Evolutionary conservation across 176 grass and related monocot species (phyloP).

Genomic region (Musa beccarii): DNA sequence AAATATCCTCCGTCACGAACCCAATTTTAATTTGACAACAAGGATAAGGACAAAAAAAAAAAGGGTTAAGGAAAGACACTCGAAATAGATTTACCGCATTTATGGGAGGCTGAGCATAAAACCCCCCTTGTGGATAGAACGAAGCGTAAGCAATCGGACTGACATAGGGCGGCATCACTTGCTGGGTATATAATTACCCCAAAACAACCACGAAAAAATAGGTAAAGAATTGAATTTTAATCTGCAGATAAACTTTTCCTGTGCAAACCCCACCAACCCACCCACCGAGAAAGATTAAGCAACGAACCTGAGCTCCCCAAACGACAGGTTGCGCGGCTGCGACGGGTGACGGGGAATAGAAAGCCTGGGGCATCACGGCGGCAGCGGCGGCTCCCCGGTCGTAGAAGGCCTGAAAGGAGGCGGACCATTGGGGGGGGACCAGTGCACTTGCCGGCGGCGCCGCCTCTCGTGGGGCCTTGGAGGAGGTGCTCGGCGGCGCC

Average conservation of each 20-base stretch:
- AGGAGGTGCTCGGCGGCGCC: neutral
- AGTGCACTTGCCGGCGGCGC: neutral
- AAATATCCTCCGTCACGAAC: slow-evolving; percentile 10
- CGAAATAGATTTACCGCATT: slow-evolving; percentile 41
- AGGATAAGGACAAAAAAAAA: neutral
- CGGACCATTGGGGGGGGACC: slow-evolving; percentile 4
- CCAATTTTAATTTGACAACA: neutral
- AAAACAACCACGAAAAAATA: neutral
- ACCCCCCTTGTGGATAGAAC: slow-evolving; percentile 51
- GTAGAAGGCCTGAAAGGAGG: neutral
- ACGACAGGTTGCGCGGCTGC: neutral
- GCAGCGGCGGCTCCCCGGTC: neutral
- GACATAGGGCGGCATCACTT: slow-evolving; percentile 56
- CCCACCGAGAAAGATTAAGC: neutral
- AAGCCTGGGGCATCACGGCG: slow-evolving; percentile 4
- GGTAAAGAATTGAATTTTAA: no score
- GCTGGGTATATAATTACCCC: neutral
- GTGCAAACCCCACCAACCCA: no score
- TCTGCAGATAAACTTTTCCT: no score
- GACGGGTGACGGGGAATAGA: neutral
- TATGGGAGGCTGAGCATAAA: slow-evolving; percentile 82
- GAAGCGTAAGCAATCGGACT: slow-evolving; percentile 54
- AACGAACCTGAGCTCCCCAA: neutral
- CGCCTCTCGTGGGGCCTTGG: neutral
- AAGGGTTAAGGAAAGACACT: neutral